A percentile compares a stretch with the other conserved stretches of the same genome.
These are phyloP conservation scores for Monosporascus sp. DNA, from an alignment of 2,329 filamentous ascomycete species.

Conservation along the genomic window DNA sequence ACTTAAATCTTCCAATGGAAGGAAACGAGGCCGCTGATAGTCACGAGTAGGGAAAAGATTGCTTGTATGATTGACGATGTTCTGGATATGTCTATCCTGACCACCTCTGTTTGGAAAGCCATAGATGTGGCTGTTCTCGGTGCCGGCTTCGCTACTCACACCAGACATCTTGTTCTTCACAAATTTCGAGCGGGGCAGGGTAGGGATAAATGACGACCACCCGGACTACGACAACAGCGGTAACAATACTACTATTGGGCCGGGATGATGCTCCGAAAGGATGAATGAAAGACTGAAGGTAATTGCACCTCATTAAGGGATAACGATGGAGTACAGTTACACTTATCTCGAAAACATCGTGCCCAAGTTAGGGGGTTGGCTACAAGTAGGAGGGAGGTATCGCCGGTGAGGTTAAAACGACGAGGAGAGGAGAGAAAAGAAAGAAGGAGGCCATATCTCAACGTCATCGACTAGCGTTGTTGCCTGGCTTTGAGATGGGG, in stretches of 20 bases:
- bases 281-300: no score
- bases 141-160: constrained; percentile 1
- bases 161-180: constrained; percentile 15
- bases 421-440: no score
- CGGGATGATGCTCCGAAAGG: no score
- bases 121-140: constrained; percentile 11
- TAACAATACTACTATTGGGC: no score
- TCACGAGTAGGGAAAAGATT: constrained; percentile 13
- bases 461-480: background rate
- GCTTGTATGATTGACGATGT: constrained; percentile 23
- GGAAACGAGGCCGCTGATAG: constrained; percentile 8
- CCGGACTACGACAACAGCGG: background rate
- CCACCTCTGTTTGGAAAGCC: constrained; percentile 10
- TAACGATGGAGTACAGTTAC: no score
- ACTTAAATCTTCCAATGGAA: background rate
- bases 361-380: no score
- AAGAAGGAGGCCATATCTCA: no score
- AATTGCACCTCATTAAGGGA: no score
- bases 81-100: constrained; percentile 23
- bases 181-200: background rate
- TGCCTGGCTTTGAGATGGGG: background rate
- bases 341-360: no score
- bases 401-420: no score
- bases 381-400: no score
- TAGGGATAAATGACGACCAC: background rate